Base-by-base conservation (phyloP, 139 green algal species). In the Chlamydomonas incerta region DNA sequence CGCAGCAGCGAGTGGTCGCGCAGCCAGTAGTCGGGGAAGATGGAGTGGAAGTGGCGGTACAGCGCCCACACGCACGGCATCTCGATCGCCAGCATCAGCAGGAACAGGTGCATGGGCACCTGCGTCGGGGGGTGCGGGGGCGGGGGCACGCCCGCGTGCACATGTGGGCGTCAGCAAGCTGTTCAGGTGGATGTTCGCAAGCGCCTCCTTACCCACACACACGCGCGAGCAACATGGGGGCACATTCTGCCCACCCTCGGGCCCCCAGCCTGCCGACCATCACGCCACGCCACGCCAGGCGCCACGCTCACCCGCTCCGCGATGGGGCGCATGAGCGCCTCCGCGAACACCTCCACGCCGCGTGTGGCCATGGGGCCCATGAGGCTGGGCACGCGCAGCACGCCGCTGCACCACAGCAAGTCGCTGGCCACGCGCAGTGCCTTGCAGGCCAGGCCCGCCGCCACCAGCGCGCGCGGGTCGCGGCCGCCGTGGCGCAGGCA, bases 361-460 rank as follows among this genome's bases (percentile, higher is more conserved):
- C 65, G 65, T 23, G n/a, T 18, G 24, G 79, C 41, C 79, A 85
- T 85, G 31, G n/a, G 14, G 65, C 55, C 47, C 79, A 85, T 75
- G n/a, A 85, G 79, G 26, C 60, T 65, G 29, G 79, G 79, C 79
- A 85, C 79, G 6, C 0, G 15, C 10, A 85, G 29, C 47, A 75
- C 9, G 15, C 66, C 47, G 17, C 0, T 15, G 79, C 66, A 66
- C 79, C 67, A 69, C 37, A 68, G 47, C 65, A 55, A 10, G 20
- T 76, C 65, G 5, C 65, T 14, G 0, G 26, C 47, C 66, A 75
- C 4, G 17, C 79, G 79, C 47, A 55, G 20, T 0, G 24, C 31
- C 63, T 85, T 83, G 77, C 63, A 74, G 15, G 41, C 77, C 37
- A 57, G n/a, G 37, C 23, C 3, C 24, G 70, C 41, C 23, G 3